Evolutionary conservation across 768 basidiomycete genomes (phyloP).

Genomic region (Pleurotus sapidus): DNA sequence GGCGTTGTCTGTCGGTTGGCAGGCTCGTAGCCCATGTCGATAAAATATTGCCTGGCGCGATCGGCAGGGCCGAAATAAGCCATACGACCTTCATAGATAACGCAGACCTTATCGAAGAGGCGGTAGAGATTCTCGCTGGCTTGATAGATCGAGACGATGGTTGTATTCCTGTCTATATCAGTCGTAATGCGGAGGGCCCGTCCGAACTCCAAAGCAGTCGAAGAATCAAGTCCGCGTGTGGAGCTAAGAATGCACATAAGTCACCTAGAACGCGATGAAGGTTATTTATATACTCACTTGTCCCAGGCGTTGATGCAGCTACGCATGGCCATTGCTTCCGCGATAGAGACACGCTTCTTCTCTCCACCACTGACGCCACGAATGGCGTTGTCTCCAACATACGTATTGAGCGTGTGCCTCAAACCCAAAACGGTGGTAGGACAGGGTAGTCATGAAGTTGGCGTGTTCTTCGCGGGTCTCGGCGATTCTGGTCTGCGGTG

Average conservation of each 20-base stretch:
- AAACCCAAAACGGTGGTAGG: constrained; percentile 73
- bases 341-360: constrained; percentile 80
- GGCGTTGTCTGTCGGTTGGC: constrained; percentile 62
- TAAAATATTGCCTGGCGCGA: constrained; percentile 70
- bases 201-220: constrained; percentile 73
- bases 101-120: constrained; percentile 70
- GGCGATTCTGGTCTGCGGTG: constrained; percentile 52
- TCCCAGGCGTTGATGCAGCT: constrained; percentile 73
- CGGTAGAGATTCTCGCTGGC: constrained; percentile 68
- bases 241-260: constrained; percentile 39
- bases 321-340: constrained; percentile 63
- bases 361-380: constrained; percentile 77
- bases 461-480: constrained; percentile 41
- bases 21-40: constrained; percentile 62
- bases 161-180: constrained; percentile 49
- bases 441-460: constrained; percentile 47
- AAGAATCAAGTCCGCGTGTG: constrained; percentile 63
- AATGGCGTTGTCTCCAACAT: constrained; percentile 75
- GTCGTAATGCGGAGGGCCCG: constrained; percentile 65
- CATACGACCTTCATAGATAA: constrained; percentile 73
- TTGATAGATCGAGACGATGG: constrained; percentile 83
- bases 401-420: constrained; percentile 65
- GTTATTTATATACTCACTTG: constrained; percentile 42
- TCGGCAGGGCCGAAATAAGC: constrained; percentile 73
- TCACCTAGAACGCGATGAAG: neutral